These are phyloP conservation scores for Plasmodium cynomolgi DNA, from an alignment of 169 alveolate species.

Conservation along the genomic window DNA sequence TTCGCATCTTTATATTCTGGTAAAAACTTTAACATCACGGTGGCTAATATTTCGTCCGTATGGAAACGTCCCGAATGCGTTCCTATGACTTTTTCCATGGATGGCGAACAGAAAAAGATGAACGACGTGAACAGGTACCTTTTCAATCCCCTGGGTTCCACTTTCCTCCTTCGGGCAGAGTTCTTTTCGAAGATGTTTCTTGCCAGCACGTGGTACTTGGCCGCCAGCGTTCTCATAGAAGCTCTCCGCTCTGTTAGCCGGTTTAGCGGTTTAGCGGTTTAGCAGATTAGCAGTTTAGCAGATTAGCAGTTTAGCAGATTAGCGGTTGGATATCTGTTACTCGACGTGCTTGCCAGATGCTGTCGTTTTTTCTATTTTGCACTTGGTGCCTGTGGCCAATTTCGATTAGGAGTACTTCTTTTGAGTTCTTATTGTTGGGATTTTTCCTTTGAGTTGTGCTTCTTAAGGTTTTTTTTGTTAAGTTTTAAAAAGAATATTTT, in stretches of 20 bases:
- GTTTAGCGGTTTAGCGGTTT: not conserved
- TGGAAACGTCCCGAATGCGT: conserved; percentile 86
- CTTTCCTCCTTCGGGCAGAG: not conserved
- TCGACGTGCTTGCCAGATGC: not conserved
- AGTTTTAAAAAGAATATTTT: too few species aligned
- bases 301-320: too few species aligned
- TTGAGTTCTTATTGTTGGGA: not conserved
- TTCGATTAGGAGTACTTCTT: not conserved
- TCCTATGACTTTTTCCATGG: conserved; percentile 76
- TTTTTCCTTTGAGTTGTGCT: not conserved
- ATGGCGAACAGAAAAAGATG: conserved; percentile 11
- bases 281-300: not conserved
- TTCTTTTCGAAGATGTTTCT: conserved; percentile 12
- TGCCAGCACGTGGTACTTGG: not conserved
- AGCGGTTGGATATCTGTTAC: not conserved
- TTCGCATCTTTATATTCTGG: conserved; percentile 86
- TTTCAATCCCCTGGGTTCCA: not conserved
- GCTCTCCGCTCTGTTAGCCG: not conserved
- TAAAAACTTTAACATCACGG: conserved; percentile 82
- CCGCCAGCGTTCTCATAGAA: conserved; percentile 30
- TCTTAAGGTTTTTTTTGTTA: not conserved
- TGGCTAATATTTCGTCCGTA: conserved; percentile 85
- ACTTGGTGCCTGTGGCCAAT: not conserved
- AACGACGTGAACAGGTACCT: conserved; percentile 21
- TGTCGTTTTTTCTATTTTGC: not conserved